A percentile compares a stretch with the other conserved stretches of the same genome.
phyloP scores from a whole-genome alignment of 768 basidiomycete genomes.

The Termitomyces sp. region DNA sequence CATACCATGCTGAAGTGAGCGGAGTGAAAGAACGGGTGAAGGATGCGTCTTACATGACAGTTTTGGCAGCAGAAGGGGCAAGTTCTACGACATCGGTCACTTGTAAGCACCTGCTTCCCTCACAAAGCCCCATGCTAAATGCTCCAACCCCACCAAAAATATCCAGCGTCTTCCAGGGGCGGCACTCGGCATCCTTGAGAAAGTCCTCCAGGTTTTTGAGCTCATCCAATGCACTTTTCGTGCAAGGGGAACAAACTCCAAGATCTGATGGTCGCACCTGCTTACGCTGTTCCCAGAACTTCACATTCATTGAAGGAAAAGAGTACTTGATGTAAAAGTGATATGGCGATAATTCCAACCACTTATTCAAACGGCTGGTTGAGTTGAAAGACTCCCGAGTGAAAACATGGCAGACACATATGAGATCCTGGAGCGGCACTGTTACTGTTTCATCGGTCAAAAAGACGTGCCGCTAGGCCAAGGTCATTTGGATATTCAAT shows the following conservation, averaged over 20 bases:
- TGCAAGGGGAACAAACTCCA: constrained; percentile 42
- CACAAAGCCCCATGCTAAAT: constrained; percentile 53
- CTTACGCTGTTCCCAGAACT: constrained; percentile 30
- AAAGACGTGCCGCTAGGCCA: constrained; percentile 52
- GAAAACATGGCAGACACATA: constrained; percentile 44
- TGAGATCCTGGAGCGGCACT: constrained; percentile 30
- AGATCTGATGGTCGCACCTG: constrained; percentile 29
- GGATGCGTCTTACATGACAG: constrained; percentile 42
- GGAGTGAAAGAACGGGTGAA: neutral
- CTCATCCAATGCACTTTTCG: constrained; percentile 17
- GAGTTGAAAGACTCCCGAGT: constrained; percentile 19
- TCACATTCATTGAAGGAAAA: constrained; percentile 36
- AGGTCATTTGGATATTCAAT: neutral
- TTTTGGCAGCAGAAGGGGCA: constrained; percentile 66
- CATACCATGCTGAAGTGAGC: constrained; percentile 1
- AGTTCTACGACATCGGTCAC: constrained; percentile 68
- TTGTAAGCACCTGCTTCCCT: constrained; percentile 45
- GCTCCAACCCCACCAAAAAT: constrained; percentile 54
- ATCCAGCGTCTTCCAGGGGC: constrained; percentile 32
- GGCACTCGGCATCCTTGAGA: constrained; percentile 17
- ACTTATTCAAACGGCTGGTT: constrained; percentile 25
- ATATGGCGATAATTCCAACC: constrained; percentile 46
- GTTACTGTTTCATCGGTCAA: constrained; percentile 40
- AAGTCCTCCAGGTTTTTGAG: constrained; percentile 27
- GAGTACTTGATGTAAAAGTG: constrained; percentile 54